Evolutionary conservation across 768 basidiomycete species (phyloP).

Genomic region (Leccinum imitatum): DNA sequence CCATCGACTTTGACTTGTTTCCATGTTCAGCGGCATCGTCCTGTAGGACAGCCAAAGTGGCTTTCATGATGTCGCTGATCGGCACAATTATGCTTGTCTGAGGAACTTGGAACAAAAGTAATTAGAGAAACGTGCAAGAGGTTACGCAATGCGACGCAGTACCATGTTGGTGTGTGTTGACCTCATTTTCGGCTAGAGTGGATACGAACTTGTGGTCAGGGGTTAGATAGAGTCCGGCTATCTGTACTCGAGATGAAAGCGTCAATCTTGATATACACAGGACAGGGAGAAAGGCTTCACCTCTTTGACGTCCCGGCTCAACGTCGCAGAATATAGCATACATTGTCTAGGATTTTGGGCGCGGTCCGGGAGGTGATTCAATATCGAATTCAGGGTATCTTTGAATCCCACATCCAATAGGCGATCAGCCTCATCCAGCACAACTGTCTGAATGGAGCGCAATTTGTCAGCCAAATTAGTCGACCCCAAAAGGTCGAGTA

Average conservation of each 20-base stretch:
- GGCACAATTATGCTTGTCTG: slow-evolving; percentile 48
- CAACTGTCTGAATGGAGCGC: slow-evolving; percentile 41
- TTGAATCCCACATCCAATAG: slow-evolving; percentile 74
- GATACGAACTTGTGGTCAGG: slow-evolving; percentile 48
- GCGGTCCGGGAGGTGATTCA: slow-evolving; percentile 40
- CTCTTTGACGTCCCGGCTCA: slow-evolving; percentile 65
- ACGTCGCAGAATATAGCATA: slow-evolving; percentile 72
- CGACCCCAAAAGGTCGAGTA: slow-evolving; percentile 66
- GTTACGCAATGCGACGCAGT: slow-evolving; percentile 5
- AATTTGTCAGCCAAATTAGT: slow-evolving; percentile 38
- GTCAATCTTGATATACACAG: background rate
- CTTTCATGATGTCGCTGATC: slow-evolving; percentile 42
- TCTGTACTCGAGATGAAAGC: slow-evolving; percentile 12
- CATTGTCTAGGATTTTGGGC: slow-evolving; percentile 59
- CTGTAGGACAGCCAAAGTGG: slow-evolving; percentile 39
- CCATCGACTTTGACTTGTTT: slow-evolving; percentile 45
- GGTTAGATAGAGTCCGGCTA: slow-evolving; percentile 27
- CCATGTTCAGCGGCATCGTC: slow-evolving; percentile 33
- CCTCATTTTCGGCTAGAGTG: slow-evolving; percentile 56
- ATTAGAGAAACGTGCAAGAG: slow-evolving; percentile 1
- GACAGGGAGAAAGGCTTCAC: slow-evolving; percentile 28
- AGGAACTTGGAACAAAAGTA: slow-evolving; percentile 34
- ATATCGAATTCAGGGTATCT: slow-evolving; percentile 63
- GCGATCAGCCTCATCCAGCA: slow-evolving; percentile 76
- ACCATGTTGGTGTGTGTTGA: slow-evolving; percentile 64